Evolutionary conservation across 2,329 filamentous ascomycete genomes (phyloP), one percentile per base, ranked within the genome.

Genomic region (Periglandula ipomoeae): DNA sequence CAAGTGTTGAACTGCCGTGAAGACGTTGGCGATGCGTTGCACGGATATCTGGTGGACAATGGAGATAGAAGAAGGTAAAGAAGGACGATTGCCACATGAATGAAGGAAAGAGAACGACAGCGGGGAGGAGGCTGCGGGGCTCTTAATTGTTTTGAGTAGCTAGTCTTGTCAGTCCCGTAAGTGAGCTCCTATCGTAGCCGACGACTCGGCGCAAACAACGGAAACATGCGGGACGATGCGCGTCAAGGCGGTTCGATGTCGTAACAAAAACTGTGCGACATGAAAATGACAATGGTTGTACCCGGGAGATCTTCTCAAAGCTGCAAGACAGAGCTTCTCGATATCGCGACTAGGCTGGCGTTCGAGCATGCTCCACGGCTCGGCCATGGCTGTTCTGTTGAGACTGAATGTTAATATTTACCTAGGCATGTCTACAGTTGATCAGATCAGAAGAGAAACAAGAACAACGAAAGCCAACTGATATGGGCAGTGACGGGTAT

Each of bases 221-320:
- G 61, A 58, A 63, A 63, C 59, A 62, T 63, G 59, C 61, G 61
- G 61, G 57, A 63, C 52, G n/a, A 17, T 20, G 24, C 20, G 39
- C 39, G 24, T 26, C 51, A 9, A 42, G 15, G 15, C 15, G 49
- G 24, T 47, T 17, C 5, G 22, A 20, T 39, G 17, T 20, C 19
- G 9, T 39, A 20, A 10, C 19, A 22, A 22, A 19, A 20, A 15
- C 37, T 23, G 37, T 39, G 19, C 37, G n/a, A 20, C 35, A 22
- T 32, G 30, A 15, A 32, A 15, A 32, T 4, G 30, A 32, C 30
- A 32, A n/a, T n/a, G n/a, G n/a, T n/a, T n/a, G n/a, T n/a, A n/a
- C n/a, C n/a, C n/a, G n/a, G n/a, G 30, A 2, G 30, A 10, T 32
- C 10, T 5, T 15, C 30, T 32, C 30, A 15, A 13, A 32, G 15